phyloP scores from a whole-genome alignment of 2,329 filamentous ascomycete genomes.

The Monosporascus sp. region DNA sequence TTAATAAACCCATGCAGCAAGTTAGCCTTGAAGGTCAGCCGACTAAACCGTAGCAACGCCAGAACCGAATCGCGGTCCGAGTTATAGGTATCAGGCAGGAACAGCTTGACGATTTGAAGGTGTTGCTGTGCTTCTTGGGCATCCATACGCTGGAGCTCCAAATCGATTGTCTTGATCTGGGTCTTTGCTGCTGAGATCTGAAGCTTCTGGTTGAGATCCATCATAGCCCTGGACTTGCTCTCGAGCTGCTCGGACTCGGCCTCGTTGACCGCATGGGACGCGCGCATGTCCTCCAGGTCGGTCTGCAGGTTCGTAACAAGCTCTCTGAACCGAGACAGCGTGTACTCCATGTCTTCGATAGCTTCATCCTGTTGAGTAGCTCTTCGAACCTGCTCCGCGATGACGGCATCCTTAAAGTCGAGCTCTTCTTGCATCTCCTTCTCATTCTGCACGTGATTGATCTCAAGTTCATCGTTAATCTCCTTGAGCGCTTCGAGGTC shows the following conservation, averaged over 20 bases:
- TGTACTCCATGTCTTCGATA: slow-evolving; percentile 86
- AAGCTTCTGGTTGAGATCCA: slow-evolving; percentile 93
- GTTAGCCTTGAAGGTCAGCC: slow-evolving; percentile 81
- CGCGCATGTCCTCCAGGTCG: slow-evolving; percentile 86
- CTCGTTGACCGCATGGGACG: slow-evolving; percentile 88
- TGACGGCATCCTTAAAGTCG: slow-evolving; percentile 78
- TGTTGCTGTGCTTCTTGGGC: slow-evolving; percentile 87
- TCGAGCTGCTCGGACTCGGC: slow-evolving; percentile 87
- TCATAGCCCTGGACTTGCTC: slow-evolving; percentile 84
- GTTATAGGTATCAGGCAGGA: slow-evolving; percentile 79
- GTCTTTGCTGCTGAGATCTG: slow-evolving; percentile 87
- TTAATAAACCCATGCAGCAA: slow-evolving; percentile 73
- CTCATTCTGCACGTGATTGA: slow-evolving; percentile 87
- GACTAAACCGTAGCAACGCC: slow-evolving; percentile 80
- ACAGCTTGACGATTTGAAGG: slow-evolving; percentile 80
- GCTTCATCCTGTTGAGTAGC: slow-evolving; percentile 71
- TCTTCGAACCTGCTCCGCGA: slow-evolving; percentile 74
- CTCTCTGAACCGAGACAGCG: slow-evolving; percentile 80
- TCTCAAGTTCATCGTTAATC: slow-evolving; percentile 88
- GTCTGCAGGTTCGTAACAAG: slow-evolving; percentile 79
- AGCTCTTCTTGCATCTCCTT: slow-evolving; percentile 93
- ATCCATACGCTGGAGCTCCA: slow-evolving; percentile 80
- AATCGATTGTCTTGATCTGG: slow-evolving; percentile 88
- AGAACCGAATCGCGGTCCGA: slow-evolving; percentile 81
- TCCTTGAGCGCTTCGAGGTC: slow-evolving; percentile 88